Base-by-base conservation (phyloP, 1,284 basidiomycete species). In the Pisolithus thermaeus region DNA sequence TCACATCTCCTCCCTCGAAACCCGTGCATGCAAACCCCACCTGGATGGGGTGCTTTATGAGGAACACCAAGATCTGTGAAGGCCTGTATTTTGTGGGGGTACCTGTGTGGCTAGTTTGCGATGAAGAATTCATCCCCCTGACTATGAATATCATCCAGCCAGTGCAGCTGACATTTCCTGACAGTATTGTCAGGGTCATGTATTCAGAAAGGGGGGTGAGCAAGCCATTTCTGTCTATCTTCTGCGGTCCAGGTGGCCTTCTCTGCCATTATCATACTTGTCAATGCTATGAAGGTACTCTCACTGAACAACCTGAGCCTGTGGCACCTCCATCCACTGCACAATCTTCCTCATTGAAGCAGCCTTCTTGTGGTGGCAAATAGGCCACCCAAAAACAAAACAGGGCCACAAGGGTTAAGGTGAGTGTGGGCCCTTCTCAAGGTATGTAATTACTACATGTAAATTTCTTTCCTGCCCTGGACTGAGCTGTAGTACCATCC, bases 21-120 rank as follows among this genome's bases (percentile, higher is more conserved):
- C 22, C 20, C 4, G 28, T 46, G 39, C n/a, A n/a, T 8, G 23
- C 28, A 14, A 9, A 35, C 22, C 20, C 5, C 1, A 35, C n/a
- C n/a, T 52, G 50, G 50, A 52, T 52, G 50, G 50, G 50, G 3
- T 49, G 37, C n/a, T 52, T 52, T 18, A 47, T 37, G 16, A 37
- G n/a, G 5, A 14, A 52, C 25, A 37, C 22, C 7, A 16, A 47
- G n/a, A 36, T 23, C 0, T 52, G 50, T 7, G 25, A 47, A 7
- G 25, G 4, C 9, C 46, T 38, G 11, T 47, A 36, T 20, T 20
- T 23, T 36, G 50, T 18, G 1, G 39, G 45, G 18, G 27, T 46
- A 28, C 51, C 14, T 8, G 16, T 18, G 32, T 35, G 39, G 51
- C 16, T 52, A 30, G 40, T 38, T 16, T 20, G 14, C 11, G 6